Percentiles rank a stretch among this genome's conserved stretches.
phyloP scores from a whole-genome alignment of 1,284 basidiomycete genomes.

The Puccinia hordei region DNA sequence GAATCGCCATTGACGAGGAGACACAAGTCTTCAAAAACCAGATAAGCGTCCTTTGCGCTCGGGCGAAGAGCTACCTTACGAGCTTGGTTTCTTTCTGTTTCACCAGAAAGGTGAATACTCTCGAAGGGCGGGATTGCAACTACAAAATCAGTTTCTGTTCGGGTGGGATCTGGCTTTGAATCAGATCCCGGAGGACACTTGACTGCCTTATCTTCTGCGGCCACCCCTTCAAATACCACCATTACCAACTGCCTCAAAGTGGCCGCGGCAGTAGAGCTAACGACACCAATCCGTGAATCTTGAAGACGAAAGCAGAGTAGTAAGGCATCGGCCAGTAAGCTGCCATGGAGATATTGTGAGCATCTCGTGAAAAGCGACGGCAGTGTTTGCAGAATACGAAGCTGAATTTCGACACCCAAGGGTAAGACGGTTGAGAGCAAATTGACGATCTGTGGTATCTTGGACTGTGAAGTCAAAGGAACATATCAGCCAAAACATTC shows the following conservation, averaged over 20 bases:
- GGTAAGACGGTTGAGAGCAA: slow-evolving; percentile 83
- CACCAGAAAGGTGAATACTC: slow-evolving; percentile 50
- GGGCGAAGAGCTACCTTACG: slow-evolving; percentile 68
- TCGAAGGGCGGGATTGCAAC: slow-evolving; percentile 49
- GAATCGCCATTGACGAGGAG: slow-evolving; percentile 72
- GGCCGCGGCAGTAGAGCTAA: slow-evolving; percentile 94
- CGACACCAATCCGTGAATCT: slow-evolving; percentile 90
- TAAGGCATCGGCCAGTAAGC: slow-evolving; percentile 76
- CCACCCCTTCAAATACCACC: slow-evolving; percentile 95
- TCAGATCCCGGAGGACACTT: slow-evolving; percentile 56
- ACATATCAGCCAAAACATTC: neutral
- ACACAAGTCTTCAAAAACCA: slow-evolving; percentile 85
- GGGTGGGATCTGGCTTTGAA: slow-evolving; percentile 52
- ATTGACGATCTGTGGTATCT: slow-evolving; percentile 74
- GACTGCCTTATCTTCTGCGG: slow-evolving; percentile 68
- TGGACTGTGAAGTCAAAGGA: slow-evolving; percentile 63
- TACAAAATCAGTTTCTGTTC: slow-evolving; percentile 41
- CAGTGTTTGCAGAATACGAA: slow-evolving; percentile 85
- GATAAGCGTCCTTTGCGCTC: slow-evolving; percentile 80
- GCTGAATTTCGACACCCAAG: slow-evolving; percentile 90
- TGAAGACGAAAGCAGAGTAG: slow-evolving; percentile 90
- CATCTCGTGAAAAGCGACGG: slow-evolving; percentile 86
- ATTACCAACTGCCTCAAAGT: slow-evolving; percentile 94
- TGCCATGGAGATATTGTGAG: slow-evolving; percentile 71
- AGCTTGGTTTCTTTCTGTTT: slow-evolving; percentile 30